These are phyloP conservation scores for Herpetospermum pedunculosum DNA, from an alignment of 306 rosid species.

Conservation along the genomic window DNA sequence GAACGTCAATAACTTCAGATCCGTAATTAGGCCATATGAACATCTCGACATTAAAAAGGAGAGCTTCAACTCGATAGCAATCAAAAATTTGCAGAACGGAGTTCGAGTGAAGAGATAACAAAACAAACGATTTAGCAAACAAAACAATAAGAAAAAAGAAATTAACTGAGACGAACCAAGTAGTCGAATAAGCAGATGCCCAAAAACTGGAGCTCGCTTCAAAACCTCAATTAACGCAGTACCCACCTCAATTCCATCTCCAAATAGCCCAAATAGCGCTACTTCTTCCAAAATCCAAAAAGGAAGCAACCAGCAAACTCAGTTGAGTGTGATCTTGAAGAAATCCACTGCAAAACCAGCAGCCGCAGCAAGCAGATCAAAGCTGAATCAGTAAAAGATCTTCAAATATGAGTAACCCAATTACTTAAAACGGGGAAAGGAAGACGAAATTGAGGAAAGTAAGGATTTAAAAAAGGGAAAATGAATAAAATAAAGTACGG, in stretches of 20 bases:
- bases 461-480: not conserved
- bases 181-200: conserved; percentile 35
- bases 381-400: conserved; percentile 33
- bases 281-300: not conserved
- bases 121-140: not conserved
- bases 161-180: conserved; percentile 11
- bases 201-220: conserved; percentile 28
- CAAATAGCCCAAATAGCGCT: not conserved
- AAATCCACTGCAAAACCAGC: conserved; percentile 15
- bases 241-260: conserved; percentile 11
- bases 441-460: not conserved
- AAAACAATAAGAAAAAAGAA: conserved; percentile 1
- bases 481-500: not conserved
- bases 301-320: not conserved
- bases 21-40: not conserved
- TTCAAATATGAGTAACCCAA: conserved; percentile 2
- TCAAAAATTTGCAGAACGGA: not conserved
- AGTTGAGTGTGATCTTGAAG: not conserved
- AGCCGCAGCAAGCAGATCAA: conserved; percentile 11
- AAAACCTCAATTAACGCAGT: conserved; percentile 13
- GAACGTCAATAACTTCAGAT: not conserved
- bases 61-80: not conserved
- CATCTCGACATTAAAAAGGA: not conserved
- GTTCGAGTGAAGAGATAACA: not conserved
- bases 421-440: not conserved